These are phyloP conservation scores for Colletotrichum sojae DNA, from an alignment of 2,329 filamentous ascomycete genomes.

Conservation along the genomic window DNA sequence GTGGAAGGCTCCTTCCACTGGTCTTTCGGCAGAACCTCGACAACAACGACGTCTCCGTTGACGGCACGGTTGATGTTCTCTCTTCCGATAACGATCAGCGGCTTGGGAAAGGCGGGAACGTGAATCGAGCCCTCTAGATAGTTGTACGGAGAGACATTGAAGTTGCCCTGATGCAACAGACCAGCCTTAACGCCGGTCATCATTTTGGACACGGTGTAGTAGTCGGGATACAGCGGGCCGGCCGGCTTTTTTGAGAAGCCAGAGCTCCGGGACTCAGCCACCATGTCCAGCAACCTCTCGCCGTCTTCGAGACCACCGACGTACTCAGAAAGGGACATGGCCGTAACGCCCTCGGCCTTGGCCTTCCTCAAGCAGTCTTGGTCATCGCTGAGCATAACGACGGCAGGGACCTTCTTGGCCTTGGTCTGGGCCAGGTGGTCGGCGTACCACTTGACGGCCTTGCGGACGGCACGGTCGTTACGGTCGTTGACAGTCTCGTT, in stretches of 20 bases:
- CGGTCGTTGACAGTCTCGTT: constrained; percentile 96
- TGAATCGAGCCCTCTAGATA: constrained; percentile 95
- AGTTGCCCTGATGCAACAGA: constrained; percentile 92
- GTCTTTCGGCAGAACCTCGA: constrained; percentile 92
- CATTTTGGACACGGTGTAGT: constrained; percentile 90
- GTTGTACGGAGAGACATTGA: constrained; percentile 98
- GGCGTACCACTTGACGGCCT: constrained; percentile 90
- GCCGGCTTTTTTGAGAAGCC: constrained; percentile 73
- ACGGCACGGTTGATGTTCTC: constrained; percentile 97
- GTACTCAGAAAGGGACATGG: constrained; percentile 80
- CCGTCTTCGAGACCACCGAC: constrained; percentile 87
- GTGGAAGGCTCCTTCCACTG: constrained; percentile 98
- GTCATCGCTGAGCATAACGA: constrained; percentile 96
- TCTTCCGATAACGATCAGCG: constrained; percentile 88
- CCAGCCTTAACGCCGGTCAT: constrained; percentile 93
- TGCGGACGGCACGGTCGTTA: constrained; percentile 92
- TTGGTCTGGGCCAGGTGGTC: constrained; percentile 81
- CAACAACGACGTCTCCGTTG: constrained; percentile 91
- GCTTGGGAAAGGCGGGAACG: constrained; percentile 90
- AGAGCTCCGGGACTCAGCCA: constrained; percentile 82
- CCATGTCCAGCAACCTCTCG: constrained; percentile 91
- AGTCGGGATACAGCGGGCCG: constrained; percentile 88
- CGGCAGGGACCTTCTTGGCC: constrained; percentile 74
- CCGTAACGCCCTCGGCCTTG: constrained; percentile 79
- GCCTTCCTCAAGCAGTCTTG: constrained; percentile 89